A percentile compares a stretch with the other conserved stretches of the same genome.
phyloP scores from a whole-genome alignment of 2,329 filamentous ascomycete genomes.

The Diaporthe eres region DNA sequence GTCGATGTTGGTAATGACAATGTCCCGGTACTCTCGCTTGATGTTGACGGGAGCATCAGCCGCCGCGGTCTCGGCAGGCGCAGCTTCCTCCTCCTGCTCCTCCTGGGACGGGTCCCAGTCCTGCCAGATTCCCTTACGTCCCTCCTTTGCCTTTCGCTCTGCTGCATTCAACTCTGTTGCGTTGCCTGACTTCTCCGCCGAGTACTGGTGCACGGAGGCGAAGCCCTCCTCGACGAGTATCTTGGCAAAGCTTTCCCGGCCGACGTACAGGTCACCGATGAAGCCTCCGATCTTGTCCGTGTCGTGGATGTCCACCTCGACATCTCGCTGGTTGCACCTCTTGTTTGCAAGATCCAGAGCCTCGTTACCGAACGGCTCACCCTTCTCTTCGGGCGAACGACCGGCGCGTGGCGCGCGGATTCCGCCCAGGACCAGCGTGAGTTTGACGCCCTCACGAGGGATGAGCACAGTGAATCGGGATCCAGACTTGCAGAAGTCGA shows the following conservation, averaged over 20 bases:
- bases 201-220: slow-evolving; percentile 93
- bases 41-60: slow-evolving; percentile 68
- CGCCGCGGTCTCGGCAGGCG: slow-evolving; percentile 65
- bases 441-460: slow-evolving; percentile 91
- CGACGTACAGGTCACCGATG: slow-evolving; percentile 93
- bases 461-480: slow-evolving; percentile 94
- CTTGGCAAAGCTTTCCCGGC: slow-evolving; percentile 96
- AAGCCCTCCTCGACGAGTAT: slow-evolving; percentile 93
- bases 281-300: slow-evolving; percentile 98
- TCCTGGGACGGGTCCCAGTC: slow-evolving; percentile 95
- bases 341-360: slow-evolving; percentile 92
- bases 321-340: slow-evolving; percentile 92
- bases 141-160: slow-evolving; percentile 91
- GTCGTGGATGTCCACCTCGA: slow-evolving; percentile 94
- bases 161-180: slow-evolving; percentile 88
- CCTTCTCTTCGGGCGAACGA: slow-evolving; percentile 79
- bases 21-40: slow-evolving; percentile 93
- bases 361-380: slow-evolving; percentile 95
- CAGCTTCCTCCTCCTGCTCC: slow-evolving; percentile 70
- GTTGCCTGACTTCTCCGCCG: slow-evolving; percentile 94
- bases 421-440: slow-evolving; percentile 94
- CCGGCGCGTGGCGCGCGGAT: slow-evolving; percentile 92
- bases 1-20: slow-evolving; percentile 93
- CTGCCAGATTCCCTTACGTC: slow-evolving; percentile 89
- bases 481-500: slow-evolving; percentile 98